Base-by-base conservation (phyloP, 257 asterid species). In the Echites panduratus region DNA sequence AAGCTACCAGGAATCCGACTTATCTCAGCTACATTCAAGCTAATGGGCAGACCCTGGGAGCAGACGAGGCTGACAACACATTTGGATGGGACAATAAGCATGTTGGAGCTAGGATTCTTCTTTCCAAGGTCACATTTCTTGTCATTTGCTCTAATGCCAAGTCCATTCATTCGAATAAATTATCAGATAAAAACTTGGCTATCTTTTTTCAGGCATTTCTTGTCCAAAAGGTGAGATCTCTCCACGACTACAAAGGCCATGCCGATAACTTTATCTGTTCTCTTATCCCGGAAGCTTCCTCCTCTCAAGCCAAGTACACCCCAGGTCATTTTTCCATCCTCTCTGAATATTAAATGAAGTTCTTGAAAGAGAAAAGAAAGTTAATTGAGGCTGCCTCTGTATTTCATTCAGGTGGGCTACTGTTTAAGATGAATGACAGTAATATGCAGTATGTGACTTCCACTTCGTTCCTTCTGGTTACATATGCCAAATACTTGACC, bases 1-100 rank as follows among this genome's bases (percentile, higher is more conserved):
- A 74, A 78, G 99, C 99, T 5, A 92, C 98, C 26, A 89, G 70
- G 75, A 92, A 84, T 59, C 90, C 94, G 43, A 78, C 81, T 27
- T 95, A 87, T 73, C 85, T 95, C 22, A 81, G 76, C 80, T 95
- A 95, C 88, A 95, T 95, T 84, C 92, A 95, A 75, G 85, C 84
- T 0, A 95, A 95, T 50, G 99, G 99, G 11, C 92, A 84, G 73
- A 90, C 87, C 2, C 96, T 95, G 16, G 99, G 99, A 29, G 99
- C 99, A 2, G 95, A 82, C 32, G 99, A 92, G 77, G 49, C 89
- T 24, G 99, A 95, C 59, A 86, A 88, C 65, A 90, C 98, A 35
- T 95, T 95, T 65, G 97, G 99, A 35, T 92, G 98, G 99, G 99
- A 95, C 79, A 95, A 92, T 82, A 95, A 95, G 81, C 99, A 92